Conservation (phyloP, 2,329 filamentous ascomycete genomes). For the Aphanoascus verrucosus region DNA sequence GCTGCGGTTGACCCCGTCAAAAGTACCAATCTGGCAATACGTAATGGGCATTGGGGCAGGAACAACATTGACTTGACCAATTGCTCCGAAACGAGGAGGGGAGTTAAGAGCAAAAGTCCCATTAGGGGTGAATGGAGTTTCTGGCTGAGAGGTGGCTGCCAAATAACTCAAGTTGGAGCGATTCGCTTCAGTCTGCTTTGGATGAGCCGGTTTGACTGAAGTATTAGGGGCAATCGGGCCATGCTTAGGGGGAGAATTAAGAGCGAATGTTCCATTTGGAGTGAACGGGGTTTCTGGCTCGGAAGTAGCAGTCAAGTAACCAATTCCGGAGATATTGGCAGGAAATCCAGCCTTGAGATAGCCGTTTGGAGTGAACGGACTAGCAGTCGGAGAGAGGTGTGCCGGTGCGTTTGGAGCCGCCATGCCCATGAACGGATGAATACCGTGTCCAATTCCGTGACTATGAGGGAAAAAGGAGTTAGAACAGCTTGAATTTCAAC, state of each 20-base stretch:
- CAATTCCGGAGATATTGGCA: slow-evolving; percentile 14
- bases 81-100: slow-evolving; percentile 19
- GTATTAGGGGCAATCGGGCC: slow-evolving; percentile 19
- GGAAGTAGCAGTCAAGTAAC: slow-evolving; percentile 19
- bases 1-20: slow-evolving; percentile 22
- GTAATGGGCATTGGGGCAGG: slow-evolving; percentile 12
- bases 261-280: slow-evolving; percentile 13
- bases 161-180: slow-evolving; percentile 18
- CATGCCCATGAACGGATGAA: slow-evolving; percentile 25
- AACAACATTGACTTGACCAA: slow-evolving; percentile 17
- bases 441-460: slow-evolving; percentile 13
- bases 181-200: slow-evolving; percentile 7
- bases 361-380: slow-evolving; percentile 47
- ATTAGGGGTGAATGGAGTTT: slow-evolving; percentile 14
- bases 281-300: slow-evolving; percentile 16
- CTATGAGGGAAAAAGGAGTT: slow-evolving; percentile 2
- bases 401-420: slow-evolving; percentile 15
- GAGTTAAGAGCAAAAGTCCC: slow-evolving; percentile 14
- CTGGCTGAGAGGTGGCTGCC: slow-evolving; percentile 18
- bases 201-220: slow-evolving; percentile 10
- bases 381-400: slow-evolving; percentile 54
- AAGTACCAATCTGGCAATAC: slow-evolving; percentile 17
- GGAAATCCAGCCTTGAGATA: slow-evolving; percentile 11
- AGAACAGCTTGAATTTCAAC: neutral
- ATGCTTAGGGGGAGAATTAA: slow-evolving; percentile 17